phyloP scores from a whole-genome alignment of 73 alveolate genomes.

The Paramecium sonneborni region DNA sequence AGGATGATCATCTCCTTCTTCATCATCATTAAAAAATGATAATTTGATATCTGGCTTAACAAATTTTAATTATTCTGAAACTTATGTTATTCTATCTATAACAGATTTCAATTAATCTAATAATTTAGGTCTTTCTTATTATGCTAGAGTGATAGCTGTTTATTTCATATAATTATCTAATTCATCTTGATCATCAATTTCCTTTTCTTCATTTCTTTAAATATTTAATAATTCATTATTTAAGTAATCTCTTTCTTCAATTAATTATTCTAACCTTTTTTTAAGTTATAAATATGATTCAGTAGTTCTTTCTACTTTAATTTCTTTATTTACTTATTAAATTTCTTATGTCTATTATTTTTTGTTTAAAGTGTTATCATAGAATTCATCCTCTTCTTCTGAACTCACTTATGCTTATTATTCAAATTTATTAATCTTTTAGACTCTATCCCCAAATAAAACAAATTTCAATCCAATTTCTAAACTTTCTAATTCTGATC shows the following conservation, averaged over 20 bases:
- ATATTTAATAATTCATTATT: background rate
- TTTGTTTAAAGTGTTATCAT: background rate
- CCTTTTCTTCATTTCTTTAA: background rate
- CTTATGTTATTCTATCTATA: background rate
- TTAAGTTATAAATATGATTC: background rate
- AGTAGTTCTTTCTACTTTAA: slow-evolving; percentile 31
- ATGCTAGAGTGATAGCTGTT: background rate
- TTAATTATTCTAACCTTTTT: slow-evolving; percentile 14
- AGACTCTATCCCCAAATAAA: background rate
- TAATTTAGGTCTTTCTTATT: slow-evolving; percentile 44
- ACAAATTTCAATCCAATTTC: slow-evolving; percentile 38
- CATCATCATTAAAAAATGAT: background rate
- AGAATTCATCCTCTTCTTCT: slow-evolving; percentile 45
- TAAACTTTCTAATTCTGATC: slow-evolving; percentile 32
- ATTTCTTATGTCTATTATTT: background rate
- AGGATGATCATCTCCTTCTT: background rate
- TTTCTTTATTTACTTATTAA: background rate
- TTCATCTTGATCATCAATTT: slow-evolving; percentile 45
- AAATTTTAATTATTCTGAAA: background rate
- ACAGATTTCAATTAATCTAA: background rate
- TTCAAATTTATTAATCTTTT: background rate
- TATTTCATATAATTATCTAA: slow-evolving; percentile 31
- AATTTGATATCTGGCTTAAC: slow-evolving; percentile 22
- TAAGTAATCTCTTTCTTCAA: background rate
- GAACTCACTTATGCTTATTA: slow-evolving; percentile 8